phyloP scores from a whole-genome alignment of 2,329 filamentous ascomycete genomes.

The Fusarium torreyae region DNA sequence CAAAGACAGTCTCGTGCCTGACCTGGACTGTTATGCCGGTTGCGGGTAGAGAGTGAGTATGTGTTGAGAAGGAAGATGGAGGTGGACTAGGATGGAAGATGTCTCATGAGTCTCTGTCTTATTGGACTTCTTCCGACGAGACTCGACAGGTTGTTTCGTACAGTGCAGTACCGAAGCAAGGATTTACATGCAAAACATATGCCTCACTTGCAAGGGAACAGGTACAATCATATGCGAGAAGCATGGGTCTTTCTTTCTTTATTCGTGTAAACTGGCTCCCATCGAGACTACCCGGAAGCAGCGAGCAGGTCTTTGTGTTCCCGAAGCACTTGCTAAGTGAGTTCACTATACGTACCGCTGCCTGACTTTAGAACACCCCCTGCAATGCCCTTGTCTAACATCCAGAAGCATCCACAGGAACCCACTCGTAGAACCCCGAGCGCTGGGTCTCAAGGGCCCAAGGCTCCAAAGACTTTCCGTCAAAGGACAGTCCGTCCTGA shows the following conservation, averaged over 20 bases:
- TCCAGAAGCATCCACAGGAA: constrained; percentile 11
- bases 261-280: neutral
- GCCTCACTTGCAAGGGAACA: constrained; percentile 6
- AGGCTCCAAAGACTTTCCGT: constrained; percentile 21
- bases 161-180: constrained; percentile 20
- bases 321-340: neutral
- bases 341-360: too few relatives aligned
- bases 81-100: constrained; percentile 2
- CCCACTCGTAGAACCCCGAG: constrained; percentile 8
- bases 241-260: constrained; percentile 9
- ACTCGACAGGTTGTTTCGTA: constrained; percentile 5
- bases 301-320: constrained; percentile 10
- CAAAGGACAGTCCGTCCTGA: constrained; percentile 14
- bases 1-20: neutral
- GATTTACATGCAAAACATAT: constrained; percentile 13
- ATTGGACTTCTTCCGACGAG: constrained; percentile 6
- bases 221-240: constrained; percentile 16
- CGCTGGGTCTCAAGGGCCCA: constrained; percentile 8
- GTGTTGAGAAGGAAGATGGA: constrained; percentile 27
- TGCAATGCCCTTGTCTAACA: constrained; percentile 20
- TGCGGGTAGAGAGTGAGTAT: constrained; percentile 8
- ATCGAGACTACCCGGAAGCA: constrained; percentile 25
- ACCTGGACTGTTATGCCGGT: constrained; percentile 10
- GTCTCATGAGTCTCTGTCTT: constrained; percentile 12
- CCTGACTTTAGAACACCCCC: neutral